Base-by-base conservation (phyloP, 2,329 filamentous ascomycete genomes). In the Pseudogymnoascus sp. region DNA sequence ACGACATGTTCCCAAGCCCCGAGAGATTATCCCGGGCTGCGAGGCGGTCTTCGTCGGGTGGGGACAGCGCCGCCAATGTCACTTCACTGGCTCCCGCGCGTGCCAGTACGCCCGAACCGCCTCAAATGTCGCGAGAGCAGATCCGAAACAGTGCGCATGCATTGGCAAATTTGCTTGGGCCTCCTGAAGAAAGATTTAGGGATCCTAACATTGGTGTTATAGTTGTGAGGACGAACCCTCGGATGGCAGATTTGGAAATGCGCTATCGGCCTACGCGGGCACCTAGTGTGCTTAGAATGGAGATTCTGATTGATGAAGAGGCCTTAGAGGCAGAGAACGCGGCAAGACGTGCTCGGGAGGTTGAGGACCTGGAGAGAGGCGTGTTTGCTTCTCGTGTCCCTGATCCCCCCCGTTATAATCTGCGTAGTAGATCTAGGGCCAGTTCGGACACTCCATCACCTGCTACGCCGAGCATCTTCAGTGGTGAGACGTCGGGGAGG, bases 81-180 rank as follows among this genome's bases (percentile, higher is more conserved):
- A 56, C 49, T 18, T 56, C 49, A 21, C 49, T 34, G 16, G 28
- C 49, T 28, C 49, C 49, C n/a, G 28, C 49, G 16, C 49, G 49
- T 56, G 49, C 28, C 16, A 21, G 49, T 21, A 56, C 49, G 21
- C 49, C 49, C 6, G 49, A 56, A 56, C 49, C 49, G 49, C 49
- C 11, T 36, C 8, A 56, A 6, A 56, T 56, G 28, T 34, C 28
- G 11, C 49, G 16, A 36, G 49, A 56, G 11, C 3, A 34, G 7
- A 36, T 12, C 28, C 49, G 28, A 16, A 56, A 5, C 8, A 34
- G n/a, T 18, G 28, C 49, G 36, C 9, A 11, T 3, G 3, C n/a
- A 34, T 56, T 56, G 28, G 28, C 5, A 21, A 7, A 9, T 56
- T 14, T 56, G 28, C 9, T 36, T 34, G 49, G 11, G 34, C n/a